phyloP scores from a whole-genome alignment of 23 red algal species.

The Agarophyton chilense region DNA sequence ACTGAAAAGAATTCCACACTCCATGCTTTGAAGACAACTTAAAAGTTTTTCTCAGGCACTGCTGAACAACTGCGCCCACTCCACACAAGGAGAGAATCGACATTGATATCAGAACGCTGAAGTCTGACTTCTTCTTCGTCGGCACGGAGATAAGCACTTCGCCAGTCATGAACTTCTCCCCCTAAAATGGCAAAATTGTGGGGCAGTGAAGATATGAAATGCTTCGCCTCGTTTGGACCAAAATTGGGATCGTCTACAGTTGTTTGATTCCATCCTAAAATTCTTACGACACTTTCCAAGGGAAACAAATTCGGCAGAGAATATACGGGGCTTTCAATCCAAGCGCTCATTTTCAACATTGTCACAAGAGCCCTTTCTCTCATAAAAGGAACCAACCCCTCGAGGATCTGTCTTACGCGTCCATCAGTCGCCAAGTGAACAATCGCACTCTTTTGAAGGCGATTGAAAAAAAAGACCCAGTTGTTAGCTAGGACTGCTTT shows the following conservation, averaged over 20 bases:
- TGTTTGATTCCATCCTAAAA: conserved; percentile 29
- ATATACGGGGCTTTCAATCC: conserved; percentile 16
- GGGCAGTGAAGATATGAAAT: not conserved
- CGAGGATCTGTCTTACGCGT: not conserved
- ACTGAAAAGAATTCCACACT: no score
- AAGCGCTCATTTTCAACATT: conserved; percentile 13
- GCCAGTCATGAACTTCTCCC: not conserved
- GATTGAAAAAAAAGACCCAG: conserved; percentile 3
- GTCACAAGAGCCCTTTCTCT: conserved; percentile 20
- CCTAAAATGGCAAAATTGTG: not conserved
- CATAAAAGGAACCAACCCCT: conserved; percentile 13
- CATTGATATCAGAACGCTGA: not conserved
- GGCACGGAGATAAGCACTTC: conserved; percentile 5
- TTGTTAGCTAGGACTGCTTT: conserved; percentile 5
- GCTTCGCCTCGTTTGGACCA: not conserved
- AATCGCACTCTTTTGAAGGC: not conserved
- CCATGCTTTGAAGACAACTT: no score
- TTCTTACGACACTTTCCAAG: not conserved
- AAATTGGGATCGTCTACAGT: not conserved
- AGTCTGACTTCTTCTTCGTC: conserved; percentile 4
- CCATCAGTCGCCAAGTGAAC: not conserved
- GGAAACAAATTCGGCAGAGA: conserved; percentile 5
- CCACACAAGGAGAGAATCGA: conserved; percentile 4
- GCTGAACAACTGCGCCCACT: not conserved
- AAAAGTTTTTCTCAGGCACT: not conserved